Base-by-base conservation (phyloP, 441 rosid genomes). In the Dalechampia spathulata region DNA sequence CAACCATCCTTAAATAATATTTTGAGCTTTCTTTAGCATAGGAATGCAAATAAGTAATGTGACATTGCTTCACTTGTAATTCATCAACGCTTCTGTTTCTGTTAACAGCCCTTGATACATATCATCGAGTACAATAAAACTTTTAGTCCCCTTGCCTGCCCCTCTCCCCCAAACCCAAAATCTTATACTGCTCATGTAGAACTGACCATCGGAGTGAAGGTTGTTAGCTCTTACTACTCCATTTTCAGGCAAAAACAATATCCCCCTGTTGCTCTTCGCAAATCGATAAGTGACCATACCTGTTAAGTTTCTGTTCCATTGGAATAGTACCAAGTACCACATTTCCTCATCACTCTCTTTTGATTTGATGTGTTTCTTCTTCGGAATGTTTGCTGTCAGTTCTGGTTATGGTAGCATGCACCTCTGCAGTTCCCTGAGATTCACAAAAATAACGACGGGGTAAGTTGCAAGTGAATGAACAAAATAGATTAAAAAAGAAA, bases 361-460 rank as follows among this genome's bases (percentile, higher is more conserved):
- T 40, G 13, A 57, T 64, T 36, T 62, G 49, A 23, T 51, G 38
- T 0, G n/a, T 12, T 3, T 50, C 70, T 49, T 58, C 64, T 51
- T 63, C 70, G 4, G 68, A 21, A 26, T 19, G 44, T 34, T 75
- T 66, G 44, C 57, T 38, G 25, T 69, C 74, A 22, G 52, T 16
- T 6, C 66, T 21, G 8, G 43, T 52, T 41, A 62, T 20, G 32
- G 36, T 42, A n/a, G 49, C 49, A 55, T 42, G 17, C 41, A 30
- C 55, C 40, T 60, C 65, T 9, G 38, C 42, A 4, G 39, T 49
- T 39, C 52, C 69, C 78, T 72, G 54, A 32, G 30, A 1, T 34
- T 62, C 15, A 32, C 20, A 15, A 23, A 3, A 38, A n/a, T 23
- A 16, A 27, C n/a, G 22, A 47, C 16, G 43, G 19, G 46, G 17